phyloP scores from a whole-genome alignment of 352 stramenopile species.

The Globisporangium alternatum region DNA sequence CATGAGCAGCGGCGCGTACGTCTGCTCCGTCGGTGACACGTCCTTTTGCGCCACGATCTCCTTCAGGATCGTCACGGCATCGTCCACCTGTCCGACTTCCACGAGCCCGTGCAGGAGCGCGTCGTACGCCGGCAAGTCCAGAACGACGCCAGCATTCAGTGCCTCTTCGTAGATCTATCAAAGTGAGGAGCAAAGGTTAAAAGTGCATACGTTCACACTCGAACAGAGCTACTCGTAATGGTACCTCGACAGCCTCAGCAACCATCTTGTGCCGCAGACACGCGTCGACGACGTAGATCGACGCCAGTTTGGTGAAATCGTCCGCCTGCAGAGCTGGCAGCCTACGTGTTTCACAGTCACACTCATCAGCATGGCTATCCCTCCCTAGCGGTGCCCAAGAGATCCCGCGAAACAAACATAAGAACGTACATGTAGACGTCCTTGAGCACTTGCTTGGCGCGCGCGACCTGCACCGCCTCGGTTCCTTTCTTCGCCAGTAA shows the following conservation, averaged over 20 bases:
- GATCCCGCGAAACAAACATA: background rate
- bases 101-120: conserved; percentile 42
- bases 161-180: conserved; percentile 43
- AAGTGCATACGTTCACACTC: background rate
- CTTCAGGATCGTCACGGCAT: conserved; percentile 43
- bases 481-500: conserved; percentile 51
- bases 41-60: conserved; percentile 35
- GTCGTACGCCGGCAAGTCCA: conserved; percentile 63
- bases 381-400: too few species aligned
- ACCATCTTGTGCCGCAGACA: conserved; percentile 51
- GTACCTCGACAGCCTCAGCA: conserved; percentile 41
- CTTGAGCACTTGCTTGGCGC: conserved; percentile 37
- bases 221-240: background rate
- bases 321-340: conserved; percentile 38
- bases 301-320: conserved; percentile 61
- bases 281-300: conserved; percentile 64
- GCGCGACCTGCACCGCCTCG: conserved; percentile 26
- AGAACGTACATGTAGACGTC: conserved; percentile 20
- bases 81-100: conserved; percentile 31
- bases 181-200: background rate
- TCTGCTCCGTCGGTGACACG: conserved; percentile 49
- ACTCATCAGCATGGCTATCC: too few species aligned
- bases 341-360: conserved; percentile 9
- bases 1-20: conserved; percentile 45
- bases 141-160: conserved; percentile 35